Conservation (phyloP, 768 basidiomycete species). For the Gymnopilus junonius region DNA sequence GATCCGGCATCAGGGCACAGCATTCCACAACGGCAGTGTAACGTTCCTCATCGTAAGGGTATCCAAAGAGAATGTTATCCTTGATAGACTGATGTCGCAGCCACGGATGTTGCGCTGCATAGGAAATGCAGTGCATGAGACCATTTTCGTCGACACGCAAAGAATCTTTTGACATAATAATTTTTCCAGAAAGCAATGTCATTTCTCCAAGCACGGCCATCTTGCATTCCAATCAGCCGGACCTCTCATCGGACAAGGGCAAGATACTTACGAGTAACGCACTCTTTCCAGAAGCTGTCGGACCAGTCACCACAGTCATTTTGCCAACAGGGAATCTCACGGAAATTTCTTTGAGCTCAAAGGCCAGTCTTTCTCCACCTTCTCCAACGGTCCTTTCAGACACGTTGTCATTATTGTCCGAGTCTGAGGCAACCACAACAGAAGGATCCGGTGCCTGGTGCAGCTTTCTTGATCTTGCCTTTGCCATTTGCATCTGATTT, state of each 20-base stretch:
- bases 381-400: slow-evolving; percentile 23
- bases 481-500: slow-evolving; percentile 17
- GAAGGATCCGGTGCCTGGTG: slow-evolving; percentile 11
- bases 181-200: slow-evolving; percentile 52
- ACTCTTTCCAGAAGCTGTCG: slow-evolving; percentile 85
- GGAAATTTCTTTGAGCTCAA: slow-evolving; percentile 69
- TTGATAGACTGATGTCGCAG: slow-evolving; percentile 73
- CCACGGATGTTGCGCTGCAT: slow-evolving; percentile 77
- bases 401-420: slow-evolving; percentile 24
- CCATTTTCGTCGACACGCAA: slow-evolving; percentile 64
- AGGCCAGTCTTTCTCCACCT: slow-evolving; percentile 48
- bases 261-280: slow-evolving; percentile 58
- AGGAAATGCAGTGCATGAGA: slow-evolving; percentile 65
- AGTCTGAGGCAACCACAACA: slow-evolving; percentile 16
- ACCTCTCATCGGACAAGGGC: slow-evolving; percentile 8
- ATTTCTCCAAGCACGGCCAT: slow-evolving; percentile 78
- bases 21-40: slow-evolving; percentile 81
- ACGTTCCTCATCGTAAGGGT: slow-evolving; percentile 70
- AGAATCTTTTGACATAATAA: slow-evolving; percentile 70
- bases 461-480: slow-evolving; percentile 19
- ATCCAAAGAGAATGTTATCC: slow-evolving; percentile 83
- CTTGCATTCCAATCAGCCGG: slow-evolving; percentile 40
- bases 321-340: slow-evolving; percentile 74
- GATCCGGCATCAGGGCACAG: slow-evolving; percentile 82
- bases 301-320: slow-evolving; percentile 74